A percentile compares a stretch with the other conserved stretches of the same genome.
phyloP scores from a whole-genome alignment of 495 filamentous ascomycete genomes.

The Astrocystis sublimbata region DNA sequence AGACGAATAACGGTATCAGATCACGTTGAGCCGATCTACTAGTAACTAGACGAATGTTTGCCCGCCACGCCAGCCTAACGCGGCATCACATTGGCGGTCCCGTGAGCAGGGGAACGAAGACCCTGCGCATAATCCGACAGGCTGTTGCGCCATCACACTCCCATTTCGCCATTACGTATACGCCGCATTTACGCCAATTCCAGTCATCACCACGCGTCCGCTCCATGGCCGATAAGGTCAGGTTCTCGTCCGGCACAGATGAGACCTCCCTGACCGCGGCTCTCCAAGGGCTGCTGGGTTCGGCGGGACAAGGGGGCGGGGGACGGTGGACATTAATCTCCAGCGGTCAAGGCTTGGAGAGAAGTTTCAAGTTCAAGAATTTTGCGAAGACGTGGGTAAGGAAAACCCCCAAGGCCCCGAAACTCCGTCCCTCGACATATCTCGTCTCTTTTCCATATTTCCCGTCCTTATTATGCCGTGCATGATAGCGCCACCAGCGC shows the following conservation, averaged over 20 bases:
- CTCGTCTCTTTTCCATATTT: background rate
- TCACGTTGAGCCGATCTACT: background rate
- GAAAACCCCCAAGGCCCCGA: background rate
- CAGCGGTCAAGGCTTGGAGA: conserved; percentile 56
- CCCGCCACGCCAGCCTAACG: conserved; percentile 2
- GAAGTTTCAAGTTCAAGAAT: conserved; percentile 62
- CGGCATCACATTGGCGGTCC: background rate
- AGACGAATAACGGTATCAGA: background rate
- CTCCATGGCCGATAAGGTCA: conserved; percentile 14
- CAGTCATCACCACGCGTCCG: conserved; percentile 11
- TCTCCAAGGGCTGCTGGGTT: conserved; percentile 32
- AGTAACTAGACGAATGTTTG: conserved; percentile 12
- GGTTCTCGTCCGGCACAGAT: conserved; percentile 38
- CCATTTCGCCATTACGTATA: background rate
- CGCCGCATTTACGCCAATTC: background rate
- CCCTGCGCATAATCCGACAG: background rate
- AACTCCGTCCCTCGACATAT: conserved; percentile 12
- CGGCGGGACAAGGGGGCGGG: conserved; percentile 38
- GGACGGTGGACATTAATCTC: conserved; percentile 54
- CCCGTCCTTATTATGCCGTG: background rate
- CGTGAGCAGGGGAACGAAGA: conserved; percentile 1
- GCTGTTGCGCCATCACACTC: background rate
- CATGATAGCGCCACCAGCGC: background rate
- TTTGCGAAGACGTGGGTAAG: conserved; percentile 65
- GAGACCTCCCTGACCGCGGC: conserved; percentile 23